A percentile compares a stretch with the other conserved stretches of the same genome.
Evolutionary conservation across 495 filamentous ascomycete genomes (phyloP).

Genomic region (Lindgomyces ingoldianus): DNA sequence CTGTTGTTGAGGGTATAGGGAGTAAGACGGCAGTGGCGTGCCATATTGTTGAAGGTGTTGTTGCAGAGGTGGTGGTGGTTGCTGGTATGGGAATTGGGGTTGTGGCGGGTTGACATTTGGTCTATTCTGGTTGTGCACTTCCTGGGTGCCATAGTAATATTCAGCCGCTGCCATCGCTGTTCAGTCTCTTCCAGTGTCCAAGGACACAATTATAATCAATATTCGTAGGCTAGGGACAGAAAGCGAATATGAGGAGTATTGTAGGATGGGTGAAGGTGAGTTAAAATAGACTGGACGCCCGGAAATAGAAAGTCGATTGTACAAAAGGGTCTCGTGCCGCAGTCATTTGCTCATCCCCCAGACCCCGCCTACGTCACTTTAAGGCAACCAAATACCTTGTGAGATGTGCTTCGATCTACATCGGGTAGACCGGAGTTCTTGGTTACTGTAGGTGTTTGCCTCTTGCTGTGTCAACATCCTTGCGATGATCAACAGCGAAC

Average conservation of each 20-base stretch:
- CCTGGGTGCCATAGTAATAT: constrained; percentile 27
- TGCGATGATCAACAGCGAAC: background rate
- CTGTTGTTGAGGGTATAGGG: constrained; percentile 4
- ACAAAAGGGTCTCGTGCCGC: background rate
- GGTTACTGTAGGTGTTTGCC: background rate
- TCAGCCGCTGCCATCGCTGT: constrained; percentile 31
- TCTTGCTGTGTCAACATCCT: background rate
- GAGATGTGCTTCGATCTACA: background rate
- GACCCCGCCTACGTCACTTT: background rate
- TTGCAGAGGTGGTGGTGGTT: constrained; percentile 11
- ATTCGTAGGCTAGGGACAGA: background rate
- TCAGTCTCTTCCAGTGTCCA: background rate
- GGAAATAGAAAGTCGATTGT: background rate
- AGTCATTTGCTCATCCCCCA: background rate
- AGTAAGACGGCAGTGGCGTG: constrained; percentile 19
- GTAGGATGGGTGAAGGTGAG: background rate
- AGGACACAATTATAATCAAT: background rate
- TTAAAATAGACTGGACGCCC: background rate
- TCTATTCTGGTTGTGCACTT: constrained; percentile 4
- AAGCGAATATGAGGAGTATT: background rate
- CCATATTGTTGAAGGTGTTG: background rate
- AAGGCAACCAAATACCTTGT: background rate
- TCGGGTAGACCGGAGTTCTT: background rate
- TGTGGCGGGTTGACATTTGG: constrained; percentile 17
- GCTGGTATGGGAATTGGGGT: constrained; percentile 21